Base-by-base conservation (phyloP, 2,329 filamentous ascomycete genomes). In the Zasmidium citrigriseum region DNA sequence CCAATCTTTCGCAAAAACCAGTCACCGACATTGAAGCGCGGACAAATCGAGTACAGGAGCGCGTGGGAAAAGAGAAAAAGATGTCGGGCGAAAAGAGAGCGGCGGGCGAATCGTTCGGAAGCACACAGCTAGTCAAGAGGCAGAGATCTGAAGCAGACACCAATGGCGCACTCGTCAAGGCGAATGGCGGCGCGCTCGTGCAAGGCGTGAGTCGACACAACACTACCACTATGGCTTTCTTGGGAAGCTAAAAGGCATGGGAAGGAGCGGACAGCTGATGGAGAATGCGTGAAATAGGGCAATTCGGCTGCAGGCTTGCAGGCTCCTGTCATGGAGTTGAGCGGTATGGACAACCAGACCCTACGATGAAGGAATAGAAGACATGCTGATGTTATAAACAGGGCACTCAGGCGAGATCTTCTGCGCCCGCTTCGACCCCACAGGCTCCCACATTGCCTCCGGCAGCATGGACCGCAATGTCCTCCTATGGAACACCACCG, bases 41-140 rank as follows among this genome's bases (percentile, higher is more conserved):
- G n/a, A n/a, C n/a, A n/a, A n/a, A n/a, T n/a, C n/a, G n/a, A n/a
- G n/a, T n/a, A n/a, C n/a, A n/a, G n/a, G n/a, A n/a, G n/a, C n/a
- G n/a, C n/a, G n/a, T n/a, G n/a, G n/a, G n/a, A n/a, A n/a, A n/a
- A n/a, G n/a, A n/a, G n/a, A n/a, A n/a, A n/a, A 41, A 41, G 34
- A 97, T 96, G 93, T 91, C 92, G 29, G 84, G 89, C 63, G 93
- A 96, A 77, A 98, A 99, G 79, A 86, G 95, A 72, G 89, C 92
- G 59, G 92, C 93, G n/a, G 87, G 90, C 61, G 89, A 89, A 67
- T 89, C 90, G 60, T 93, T 93, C 67, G 86, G 88, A 68, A 86
- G 86, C 22, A 86, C 87, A 50, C 90, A 96, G 76, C 83, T 93
- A 67, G 86, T 98, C 62, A 99, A 98, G 81, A 84, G 93, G 73